Percentiles rank a stretch among this genome's conserved stretches.
Conservation (phyloP, 1,284 basidiomycete species). For the Boletus sp. region DNA sequence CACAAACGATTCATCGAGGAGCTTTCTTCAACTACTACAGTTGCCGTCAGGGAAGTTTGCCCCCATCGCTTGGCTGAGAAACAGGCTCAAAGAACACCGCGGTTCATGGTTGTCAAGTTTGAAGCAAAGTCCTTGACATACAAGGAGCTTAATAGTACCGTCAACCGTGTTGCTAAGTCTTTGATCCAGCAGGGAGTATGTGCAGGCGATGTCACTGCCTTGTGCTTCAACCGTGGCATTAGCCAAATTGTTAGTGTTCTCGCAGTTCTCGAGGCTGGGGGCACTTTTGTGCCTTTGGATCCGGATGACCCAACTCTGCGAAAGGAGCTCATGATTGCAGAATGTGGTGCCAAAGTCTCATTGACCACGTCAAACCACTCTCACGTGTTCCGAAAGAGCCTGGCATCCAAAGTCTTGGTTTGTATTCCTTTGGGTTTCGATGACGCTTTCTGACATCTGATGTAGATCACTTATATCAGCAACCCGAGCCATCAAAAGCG, state of each 20-base stretch:
- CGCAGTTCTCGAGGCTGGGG: conserved; percentile 40
- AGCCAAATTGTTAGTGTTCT: conserved; percentile 37
- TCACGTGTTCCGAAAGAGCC: conserved; percentile 27
- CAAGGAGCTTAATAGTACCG: conserved; percentile 28
- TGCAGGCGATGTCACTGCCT: conserved; percentile 32
- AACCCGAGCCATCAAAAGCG: conserved; percentile 32
- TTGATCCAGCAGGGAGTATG: conserved; percentile 31
- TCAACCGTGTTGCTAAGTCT: conserved; percentile 34
- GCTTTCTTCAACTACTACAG: conserved; percentile 25
- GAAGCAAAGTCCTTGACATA: conserved; percentile 33
- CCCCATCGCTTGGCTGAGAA: conserved; percentile 34
- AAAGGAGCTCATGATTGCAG: conserved; percentile 35
- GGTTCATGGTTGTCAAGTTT: conserved; percentile 31
- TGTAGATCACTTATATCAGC: conserved; percentile 33
- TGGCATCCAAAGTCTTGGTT: conserved; percentile 32
- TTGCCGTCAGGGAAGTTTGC: conserved; percentile 22
- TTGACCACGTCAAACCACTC: conserved; percentile 33
- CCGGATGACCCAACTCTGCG: conserved; percentile 38
- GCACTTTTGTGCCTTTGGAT: conserved; percentile 37
- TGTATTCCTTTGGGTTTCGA: neutral
- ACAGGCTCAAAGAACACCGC: conserved; percentile 28
- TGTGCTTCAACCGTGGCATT: conserved; percentile 37
- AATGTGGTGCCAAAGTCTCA: conserved; percentile 36
- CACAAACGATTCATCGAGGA: conserved; percentile 33
- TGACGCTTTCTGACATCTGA: conserved; percentile 4